Base-by-base conservation (phyloP, 345 rosid genomes). In the Lepidium sativum region DNA sequence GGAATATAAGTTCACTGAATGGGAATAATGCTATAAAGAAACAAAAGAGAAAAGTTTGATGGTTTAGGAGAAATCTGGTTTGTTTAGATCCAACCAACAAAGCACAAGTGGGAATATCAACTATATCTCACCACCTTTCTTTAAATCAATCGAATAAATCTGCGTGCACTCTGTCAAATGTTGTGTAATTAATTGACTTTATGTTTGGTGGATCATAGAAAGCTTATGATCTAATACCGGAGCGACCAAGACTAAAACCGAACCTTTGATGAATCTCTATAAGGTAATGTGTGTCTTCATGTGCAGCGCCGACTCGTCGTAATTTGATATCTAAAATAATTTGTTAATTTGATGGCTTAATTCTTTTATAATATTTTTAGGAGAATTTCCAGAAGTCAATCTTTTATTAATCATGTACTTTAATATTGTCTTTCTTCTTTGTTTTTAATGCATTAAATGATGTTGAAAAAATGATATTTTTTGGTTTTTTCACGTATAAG, bases 91-190 rank as follows among this genome's bases (percentile, higher is more conserved):
- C 66, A 38, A n/a, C 35, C 59, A 47, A 39, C 50, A 68, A 41
- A 49, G 59, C 37, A 31, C 9, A 66, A 66, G 62, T 54, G 62
- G 54, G 62, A 48, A 18, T 23, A 17, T 54, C 60, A 34, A 54
- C 59, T 17, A 54, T 14, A 31, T 51, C 4, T 31, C 23, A 52
- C 57, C n/a, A 52, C 39, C 6, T 14, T 32, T 15, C 1, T 29
- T 13, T 2, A n/a, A n/a, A 4, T 27, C 15, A 31, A 9, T 10
- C 38, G 14, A 33, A 4, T 53, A 33, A 53, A 10, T 16, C 7
- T 9, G 58, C 25, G 12, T 53, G 41, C 27, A 53, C n/a, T 2
- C 15, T 33, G 40, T 16, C 58, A 53, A 33, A 53, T 43, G 9
- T 53, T 32, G 16, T 56, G 9, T 34, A 11, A 56, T n/a, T 4